Evolutionary conservation across 371 early-diverging fungal species (phyloP).

Genomic region (Mortierella sp.): DNA sequence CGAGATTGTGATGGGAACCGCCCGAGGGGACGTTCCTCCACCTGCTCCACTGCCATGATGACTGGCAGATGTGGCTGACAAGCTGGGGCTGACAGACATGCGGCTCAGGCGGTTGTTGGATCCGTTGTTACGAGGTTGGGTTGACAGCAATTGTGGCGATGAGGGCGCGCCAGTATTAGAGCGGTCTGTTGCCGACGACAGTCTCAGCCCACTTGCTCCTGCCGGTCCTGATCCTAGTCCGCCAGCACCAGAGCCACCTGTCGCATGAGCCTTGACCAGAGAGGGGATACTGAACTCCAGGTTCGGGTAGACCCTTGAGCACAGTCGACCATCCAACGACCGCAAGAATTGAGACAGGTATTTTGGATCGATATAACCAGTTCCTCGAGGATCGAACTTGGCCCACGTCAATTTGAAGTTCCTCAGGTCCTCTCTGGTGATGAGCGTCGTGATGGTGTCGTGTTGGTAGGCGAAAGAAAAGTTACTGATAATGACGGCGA

Average conservation of each 20-base stretch:
- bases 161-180: conserved; percentile 3
- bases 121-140: background rate
- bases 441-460: conserved; percentile 62
- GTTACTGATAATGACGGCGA: conserved; percentile 70
- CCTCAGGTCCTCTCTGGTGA: conserved; percentile 66
- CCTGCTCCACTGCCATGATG: background rate
- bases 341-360: conserved; percentile 61
- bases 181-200: background rate
- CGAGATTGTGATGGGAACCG: conserved; percentile 30
- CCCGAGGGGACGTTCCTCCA: conserved; percentile 10
- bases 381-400: conserved; percentile 62
- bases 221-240: conserved; percentile 3
- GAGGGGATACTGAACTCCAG: conserved; percentile 53
- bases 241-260: background rate
- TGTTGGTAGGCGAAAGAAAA: conserved; percentile 70
- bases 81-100: conserved; percentile 21
- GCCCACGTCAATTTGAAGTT: conserved; percentile 69
- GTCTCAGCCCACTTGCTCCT: background rate
- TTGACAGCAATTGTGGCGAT: conserved; percentile 16
- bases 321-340: conserved; percentile 63
- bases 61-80: conserved; percentile 12
- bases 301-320: conserved; percentile 60
- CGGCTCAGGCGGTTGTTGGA: conserved; percentile 21
- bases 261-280: conserved; percentile 46
- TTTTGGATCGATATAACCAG: conserved; percentile 62